Conservation (phyloP, 345 rosid genomes). For the Eucalyptus sideroxylon region DNA sequence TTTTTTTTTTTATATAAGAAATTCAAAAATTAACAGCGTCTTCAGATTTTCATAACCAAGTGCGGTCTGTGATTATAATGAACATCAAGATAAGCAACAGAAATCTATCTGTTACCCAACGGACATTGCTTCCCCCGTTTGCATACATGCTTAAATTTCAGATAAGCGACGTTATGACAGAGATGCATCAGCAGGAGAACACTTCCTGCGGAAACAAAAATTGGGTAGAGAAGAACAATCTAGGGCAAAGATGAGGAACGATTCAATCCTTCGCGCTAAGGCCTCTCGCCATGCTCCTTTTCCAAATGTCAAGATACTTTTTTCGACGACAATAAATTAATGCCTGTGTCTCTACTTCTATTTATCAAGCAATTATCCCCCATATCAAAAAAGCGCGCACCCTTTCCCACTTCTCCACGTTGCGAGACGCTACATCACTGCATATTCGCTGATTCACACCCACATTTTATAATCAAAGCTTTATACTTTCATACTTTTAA, state of each 20-base stretch:
- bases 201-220: neutral
- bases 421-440: neutral
- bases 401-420: neutral
- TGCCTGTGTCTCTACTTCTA: neutral
- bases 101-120: neutral
- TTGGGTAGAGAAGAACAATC: neutral
- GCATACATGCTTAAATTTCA: neutral
- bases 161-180: neutral
- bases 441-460: neutral
- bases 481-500: neutral
- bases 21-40: neutral
- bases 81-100: neutral
- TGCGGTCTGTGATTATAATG: neutral
- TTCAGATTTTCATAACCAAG: neutral
- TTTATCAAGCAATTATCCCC: neutral
- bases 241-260: neutral
- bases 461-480: neutral
- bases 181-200: neutral
- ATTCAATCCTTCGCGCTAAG: neutral
- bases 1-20: neutral
- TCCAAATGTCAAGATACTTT: neutral
- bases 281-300: neutral
- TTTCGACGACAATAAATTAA: neutral
- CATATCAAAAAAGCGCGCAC: neutral
- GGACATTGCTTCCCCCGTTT: neutral